Base-by-base conservation (phyloP, 202 grass and related monocot genomes). In the Carex sylvatica region DNA sequence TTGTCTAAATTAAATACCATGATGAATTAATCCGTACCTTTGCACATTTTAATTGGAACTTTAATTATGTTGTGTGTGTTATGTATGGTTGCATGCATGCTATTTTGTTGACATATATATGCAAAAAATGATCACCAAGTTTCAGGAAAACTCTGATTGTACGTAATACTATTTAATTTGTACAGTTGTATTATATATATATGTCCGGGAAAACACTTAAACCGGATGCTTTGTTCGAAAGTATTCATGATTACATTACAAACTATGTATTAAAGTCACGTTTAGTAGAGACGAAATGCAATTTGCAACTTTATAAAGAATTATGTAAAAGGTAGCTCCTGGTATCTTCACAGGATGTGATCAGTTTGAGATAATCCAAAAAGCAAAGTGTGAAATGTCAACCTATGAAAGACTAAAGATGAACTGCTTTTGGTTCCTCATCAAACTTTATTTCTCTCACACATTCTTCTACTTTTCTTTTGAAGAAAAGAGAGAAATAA, bases 391-490 rank as follows among this genome's bases (percentile, higher is more conserved):
- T 80, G 84, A 86, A 86, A 90, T 90, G 89, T 89, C 86, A 92
- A 97, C 89, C 90, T 87, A 84, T 80, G 88, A n/a, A 86, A 82
- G 81, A 85, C 74, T 69, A 89, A 92, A 87, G 74, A 70, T 69
- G 64, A 82, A 74, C 26, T 61, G 85, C 83, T 81, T 82, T 72
- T 65, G 31, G 44, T 61, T 54, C 58, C 61, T 70, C 12, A 78
- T 60, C 49, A 71, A 69, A 78, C 82, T 89, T 91, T 91, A 62
- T 26, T 84, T 64, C n/a, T 82, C 77, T 65, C 74, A 76, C 8
- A 80, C 80, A 68, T 72, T 26, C 30, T 24, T 42, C 42, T 84
- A 56, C 19, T 86, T 88, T 83, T 72, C 69, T 83, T 65, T 85
- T 83, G 85, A 83, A 89, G 80, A 63, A 85, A 56, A 77, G 72